phyloP scores from a whole-genome alignment of 139 green algal species.

The Chlorella sp. region DNA sequence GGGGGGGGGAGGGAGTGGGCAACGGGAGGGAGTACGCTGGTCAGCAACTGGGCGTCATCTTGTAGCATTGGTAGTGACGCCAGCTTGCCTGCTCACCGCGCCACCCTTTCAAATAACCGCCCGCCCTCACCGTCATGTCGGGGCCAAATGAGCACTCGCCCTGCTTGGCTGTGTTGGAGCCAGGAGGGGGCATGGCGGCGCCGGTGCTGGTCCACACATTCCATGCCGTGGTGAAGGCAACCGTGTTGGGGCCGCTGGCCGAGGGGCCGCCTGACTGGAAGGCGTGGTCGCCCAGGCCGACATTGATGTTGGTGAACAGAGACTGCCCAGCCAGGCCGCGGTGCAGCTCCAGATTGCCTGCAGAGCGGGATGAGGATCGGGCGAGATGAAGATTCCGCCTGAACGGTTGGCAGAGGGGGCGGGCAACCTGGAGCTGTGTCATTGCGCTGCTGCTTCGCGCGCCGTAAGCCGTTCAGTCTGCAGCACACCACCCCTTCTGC shows the following conservation, averaged over 20 bases:
- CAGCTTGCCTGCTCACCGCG: not conserved
- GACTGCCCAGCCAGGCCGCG: not conserved
- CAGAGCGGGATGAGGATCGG: too few relatives aligned
- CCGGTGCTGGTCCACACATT: not conserved
- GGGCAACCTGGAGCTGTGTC: too few relatives aligned
- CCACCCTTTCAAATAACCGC: too few relatives aligned
- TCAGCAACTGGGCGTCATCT: too few relatives aligned
- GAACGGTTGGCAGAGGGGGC: too few relatives aligned
- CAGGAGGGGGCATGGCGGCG: not conserved
- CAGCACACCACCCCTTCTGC: too few relatives aligned
- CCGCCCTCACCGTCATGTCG: not conserved
- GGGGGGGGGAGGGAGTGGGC: too few relatives aligned
- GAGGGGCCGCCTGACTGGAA: not conserved
- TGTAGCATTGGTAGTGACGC: too few relatives aligned
- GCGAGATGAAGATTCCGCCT: too few relatives aligned
- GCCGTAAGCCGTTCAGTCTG: not conserved
- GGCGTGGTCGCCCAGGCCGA: not conserved
- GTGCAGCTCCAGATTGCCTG: not conserved
- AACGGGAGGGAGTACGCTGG: too few relatives aligned
- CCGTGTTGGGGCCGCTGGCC: not conserved
- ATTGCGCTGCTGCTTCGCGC: not conserved
- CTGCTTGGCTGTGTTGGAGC: not conserved
- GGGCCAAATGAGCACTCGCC: not conserved
- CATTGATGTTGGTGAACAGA: constrained; percentile 1
- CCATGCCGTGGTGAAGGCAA: constrained; percentile 5